Base-by-base conservation (phyloP, 2,329 filamentous ascomycete species). In the Plectosphaerella sp. region DNA sequence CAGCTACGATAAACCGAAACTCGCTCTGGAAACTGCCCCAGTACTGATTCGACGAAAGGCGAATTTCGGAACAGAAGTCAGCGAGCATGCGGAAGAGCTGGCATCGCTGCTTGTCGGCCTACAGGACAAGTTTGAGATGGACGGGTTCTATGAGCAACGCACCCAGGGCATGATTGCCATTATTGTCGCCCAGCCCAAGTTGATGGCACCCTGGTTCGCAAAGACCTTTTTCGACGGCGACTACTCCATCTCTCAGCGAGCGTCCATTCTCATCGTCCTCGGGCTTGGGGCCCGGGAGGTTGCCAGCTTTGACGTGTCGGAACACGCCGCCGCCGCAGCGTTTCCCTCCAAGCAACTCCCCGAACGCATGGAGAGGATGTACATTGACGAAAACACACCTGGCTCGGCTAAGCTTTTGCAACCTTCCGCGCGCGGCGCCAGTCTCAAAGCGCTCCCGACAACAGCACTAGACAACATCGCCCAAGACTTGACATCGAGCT, bases 191-290 rank as follows among this genome's bases (percentile, higher is more conserved):
- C 83, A 89, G 57, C 90, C 94, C 0, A 73, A 82, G 47, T 78
- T 81, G 49, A 90, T 97, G 81, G 92, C 85, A 0, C 88, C 84
- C 14, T 95, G 90, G 87, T 89, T 95, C 53, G 84, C 88, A 3
- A 84, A 86, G 52, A 87, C 88, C 0, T 95, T 94, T 65, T 97
- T 97, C 65, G 87, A 91, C 42, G 92, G 92, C 15, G 94, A 99
- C 64, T 92, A 94, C 67, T 96, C 92, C 0, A 74, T 97, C 37
- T 82, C 86, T 0, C 93, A 97, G 66, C 82, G 94, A 39, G 89
- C 88, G 8, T 83, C 88, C 0, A 79, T 97, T 37, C 84, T 99
- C 49, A 87, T 90, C 18, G 86, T 89, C 0, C 73, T 99, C 4
- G 93, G 92, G 0, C 73, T 99, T 0, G 83, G 88, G 28, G 89